Percentiles rank a stretch among this genome's conserved stretches.
phyloP scores from a whole-genome alignment of 2,329 filamentous ascomycete genomes.

The Ceratocystis eucalypticola region DNA sequence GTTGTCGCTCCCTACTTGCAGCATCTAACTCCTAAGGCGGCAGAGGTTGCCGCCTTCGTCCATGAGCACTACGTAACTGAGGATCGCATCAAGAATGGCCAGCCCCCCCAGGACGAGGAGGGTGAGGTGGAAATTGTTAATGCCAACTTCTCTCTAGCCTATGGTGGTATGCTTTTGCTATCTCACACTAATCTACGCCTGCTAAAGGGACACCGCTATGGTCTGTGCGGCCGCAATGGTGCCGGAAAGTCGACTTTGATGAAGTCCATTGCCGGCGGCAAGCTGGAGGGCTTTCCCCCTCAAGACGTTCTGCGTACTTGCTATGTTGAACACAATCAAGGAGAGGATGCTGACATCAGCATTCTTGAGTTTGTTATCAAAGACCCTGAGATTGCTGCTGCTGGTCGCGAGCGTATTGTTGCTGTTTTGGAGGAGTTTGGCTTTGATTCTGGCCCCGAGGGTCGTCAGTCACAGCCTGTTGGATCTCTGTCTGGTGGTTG shows the following conservation, averaged over 20 bases:
- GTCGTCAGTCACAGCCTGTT: conserved; percentile 76
- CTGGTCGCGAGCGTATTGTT: conserved; percentile 68
- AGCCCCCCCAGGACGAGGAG: conserved; percentile 74
- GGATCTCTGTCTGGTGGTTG: conserved; percentile 93
- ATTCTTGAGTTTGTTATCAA: conserved; percentile 88
- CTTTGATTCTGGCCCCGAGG: conserved; percentile 79
- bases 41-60: conserved; percentile 57
- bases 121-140: conserved; percentile 95
- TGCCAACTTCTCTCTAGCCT: conserved; percentile 91
- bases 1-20: conserved; percentile 64
- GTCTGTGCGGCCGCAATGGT: conserved; percentile 91
- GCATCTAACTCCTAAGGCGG: conserved; percentile 48
- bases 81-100: conserved; percentile 75
- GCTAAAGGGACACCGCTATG: conserved; percentile 92
- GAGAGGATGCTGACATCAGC: conserved; percentile 90
- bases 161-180: conserved; percentile 91
- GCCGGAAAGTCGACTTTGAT: conserved; percentile 98
- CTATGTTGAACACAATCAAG: conserved; percentile 98
- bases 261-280: conserved; percentile 88
- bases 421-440: conserved; percentile 81
- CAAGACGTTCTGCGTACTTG: conserved; percentile 88
- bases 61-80: conserved; percentile 68
- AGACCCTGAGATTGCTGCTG: conserved; percentile 70
- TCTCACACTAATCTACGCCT: conserved; percentile 92
- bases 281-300: conserved; percentile 90